These are phyloP conservation scores for Hysterium pulicare DNA, from an alignment of 2,329 filamentous ascomycete genomes.

Conservation along the genomic window DNA sequence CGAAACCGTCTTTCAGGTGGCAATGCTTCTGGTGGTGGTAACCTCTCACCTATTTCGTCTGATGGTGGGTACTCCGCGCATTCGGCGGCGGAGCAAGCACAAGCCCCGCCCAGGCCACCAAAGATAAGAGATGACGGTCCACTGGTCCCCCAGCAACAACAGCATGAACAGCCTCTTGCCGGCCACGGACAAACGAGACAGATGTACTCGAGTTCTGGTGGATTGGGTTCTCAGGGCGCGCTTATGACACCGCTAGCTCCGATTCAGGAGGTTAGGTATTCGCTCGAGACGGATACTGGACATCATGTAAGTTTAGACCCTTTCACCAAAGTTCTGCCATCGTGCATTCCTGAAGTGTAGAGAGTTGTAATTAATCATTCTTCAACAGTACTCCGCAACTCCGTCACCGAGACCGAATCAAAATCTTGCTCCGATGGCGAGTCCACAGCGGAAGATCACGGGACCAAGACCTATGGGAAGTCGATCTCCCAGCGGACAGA, in stretches of 20 bases:
- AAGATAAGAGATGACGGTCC: conserved; percentile 58
- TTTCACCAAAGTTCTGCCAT: not conserved
- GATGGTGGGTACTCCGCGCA: conserved; percentile 38
- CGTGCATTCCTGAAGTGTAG: not conserved
- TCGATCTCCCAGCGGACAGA: conserved; percentile 45
- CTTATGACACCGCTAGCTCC: conserved; percentile 45
- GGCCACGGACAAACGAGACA: conserved; percentile 36
- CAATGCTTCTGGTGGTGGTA: conserved; percentile 26
- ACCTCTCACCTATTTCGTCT: conserved; percentile 36
- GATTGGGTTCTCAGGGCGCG: conserved; percentile 34
- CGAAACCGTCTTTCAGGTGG: conserved; percentile 38
- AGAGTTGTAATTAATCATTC: not conserved
- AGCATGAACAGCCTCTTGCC: conserved; percentile 36
- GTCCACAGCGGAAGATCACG: conserved; percentile 44
- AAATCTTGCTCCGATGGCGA: conserved; percentile 25
- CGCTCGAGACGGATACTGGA: conserved; percentile 45
- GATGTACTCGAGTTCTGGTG: conserved; percentile 37
- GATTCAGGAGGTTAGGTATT: conserved; percentile 51
- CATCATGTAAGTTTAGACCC: conserved; percentile 9
- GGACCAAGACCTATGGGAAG: conserved; percentile 49
- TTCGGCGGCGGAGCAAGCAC: conserved; percentile 37
- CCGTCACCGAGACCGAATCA: conserved; percentile 27
- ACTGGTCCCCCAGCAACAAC: conserved; percentile 54
- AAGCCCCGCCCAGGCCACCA: conserved; percentile 49
- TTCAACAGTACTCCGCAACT: conserved; percentile 30